phyloP scores from a whole-genome alignment of 257 asterid genomes.

The Capsicum baccatum region DNA sequence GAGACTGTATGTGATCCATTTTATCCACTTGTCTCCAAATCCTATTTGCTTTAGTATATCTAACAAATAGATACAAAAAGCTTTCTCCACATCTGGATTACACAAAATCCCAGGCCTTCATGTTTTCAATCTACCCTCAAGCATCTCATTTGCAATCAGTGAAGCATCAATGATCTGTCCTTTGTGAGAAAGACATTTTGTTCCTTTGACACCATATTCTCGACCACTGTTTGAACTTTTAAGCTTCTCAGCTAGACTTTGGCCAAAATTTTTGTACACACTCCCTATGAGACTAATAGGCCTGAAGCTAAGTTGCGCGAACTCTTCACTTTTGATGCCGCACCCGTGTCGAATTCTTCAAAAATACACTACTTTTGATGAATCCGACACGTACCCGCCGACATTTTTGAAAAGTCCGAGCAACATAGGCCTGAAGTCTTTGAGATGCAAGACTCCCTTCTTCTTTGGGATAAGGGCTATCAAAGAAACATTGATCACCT shows the following conservation, averaged over 20 bases:
- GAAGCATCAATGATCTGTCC: background rate
- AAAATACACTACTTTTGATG: no score
- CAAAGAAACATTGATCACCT: slow-evolving; percentile 7
- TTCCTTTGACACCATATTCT: background rate
- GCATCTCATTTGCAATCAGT: slow-evolving; percentile 1
- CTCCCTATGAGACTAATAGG: background rate
- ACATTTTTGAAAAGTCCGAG: no score
- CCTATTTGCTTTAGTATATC: background rate
- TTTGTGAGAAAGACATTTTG: background rate
- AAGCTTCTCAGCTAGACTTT: background rate
- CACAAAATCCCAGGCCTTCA: background rate
- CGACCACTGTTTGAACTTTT: background rate
- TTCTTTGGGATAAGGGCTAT: background rate
- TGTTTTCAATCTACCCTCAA: background rate
- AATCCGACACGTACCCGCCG: no score
- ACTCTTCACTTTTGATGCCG: no score
- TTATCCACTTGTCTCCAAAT: background rate
- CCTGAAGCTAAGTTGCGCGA: no score
- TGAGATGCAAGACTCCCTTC: background rate
- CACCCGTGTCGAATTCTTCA: no score
- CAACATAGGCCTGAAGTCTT: background rate
- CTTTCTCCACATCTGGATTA: background rate
- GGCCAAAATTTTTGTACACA: background rate
- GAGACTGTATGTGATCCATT: slow-evolving; percentile 12
- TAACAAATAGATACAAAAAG: background rate